Conservation (phyloP, 345 rosid genomes). For the Citrus unshiu region DNA sequence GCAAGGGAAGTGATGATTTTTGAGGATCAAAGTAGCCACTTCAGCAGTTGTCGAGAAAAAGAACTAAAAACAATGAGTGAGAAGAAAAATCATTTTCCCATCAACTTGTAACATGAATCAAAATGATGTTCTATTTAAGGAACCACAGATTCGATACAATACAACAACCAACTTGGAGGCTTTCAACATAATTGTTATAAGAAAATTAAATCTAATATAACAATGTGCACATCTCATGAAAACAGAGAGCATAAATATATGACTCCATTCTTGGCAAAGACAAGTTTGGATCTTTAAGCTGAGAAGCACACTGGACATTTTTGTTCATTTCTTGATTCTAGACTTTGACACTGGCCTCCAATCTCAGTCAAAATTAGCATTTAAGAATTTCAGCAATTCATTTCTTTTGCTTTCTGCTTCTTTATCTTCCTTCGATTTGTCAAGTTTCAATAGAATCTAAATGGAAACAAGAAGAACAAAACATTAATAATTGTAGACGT, state of each 20-base stretch:
- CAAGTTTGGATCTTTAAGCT: neutral
- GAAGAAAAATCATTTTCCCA: too few species aligned
- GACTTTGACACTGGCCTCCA: constrained; percentile 1
- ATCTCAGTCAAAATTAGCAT: constrained; percentile 88
- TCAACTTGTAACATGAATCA: neutral
- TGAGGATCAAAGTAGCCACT: neutral
- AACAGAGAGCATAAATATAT: constrained; percentile 1
- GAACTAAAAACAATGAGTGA: too few species aligned
- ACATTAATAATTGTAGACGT: neutral
- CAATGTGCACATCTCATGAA: constrained; percentile 12
- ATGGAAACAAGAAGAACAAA: constrained; percentile 5
- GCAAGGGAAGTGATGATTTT: neutral
- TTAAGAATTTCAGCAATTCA: constrained; percentile 89
- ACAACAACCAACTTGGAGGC: neutral
- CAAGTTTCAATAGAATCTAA: constrained; percentile 86
- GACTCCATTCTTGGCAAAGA: neutral
- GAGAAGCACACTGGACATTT: neutral
- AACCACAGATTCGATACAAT: neutral
- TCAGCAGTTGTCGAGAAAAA: neutral
- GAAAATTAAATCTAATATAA: constrained; percentile 10
- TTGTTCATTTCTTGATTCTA: neutral
- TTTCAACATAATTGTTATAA: neutral
- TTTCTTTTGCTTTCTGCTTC: constrained; percentile 83
- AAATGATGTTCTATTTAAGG: neutral
- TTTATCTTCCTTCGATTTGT: constrained; percentile 94